Percentiles rank a stretch among this genome's conserved stretches.
Evolutionary conservation across 441 rosid species (phyloP).

Genomic region (Biscutella laevigata): DNA sequence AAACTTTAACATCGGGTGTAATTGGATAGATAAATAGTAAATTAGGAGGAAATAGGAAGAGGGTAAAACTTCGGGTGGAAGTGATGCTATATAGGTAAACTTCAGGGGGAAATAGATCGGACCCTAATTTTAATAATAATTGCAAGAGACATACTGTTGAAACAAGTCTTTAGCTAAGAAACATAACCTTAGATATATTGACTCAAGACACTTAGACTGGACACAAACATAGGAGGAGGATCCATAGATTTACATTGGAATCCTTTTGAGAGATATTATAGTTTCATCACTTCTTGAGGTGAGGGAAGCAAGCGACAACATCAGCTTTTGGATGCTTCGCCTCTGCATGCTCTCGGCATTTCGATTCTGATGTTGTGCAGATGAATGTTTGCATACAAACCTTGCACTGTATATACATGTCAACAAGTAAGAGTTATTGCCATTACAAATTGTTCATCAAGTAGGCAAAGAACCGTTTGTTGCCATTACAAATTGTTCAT

Average conservation of each 20-base stretch:
- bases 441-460: too few species aligned
- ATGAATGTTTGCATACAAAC: conserved; percentile 57
- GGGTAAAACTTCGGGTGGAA: too few species aligned
- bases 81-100: too few species aligned
- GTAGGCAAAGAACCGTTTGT: too few species aligned
- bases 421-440: too few species aligned
- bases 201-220: too few species aligned
- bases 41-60: too few species aligned
- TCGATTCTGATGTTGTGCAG: conserved; percentile 49
- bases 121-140: neutral
- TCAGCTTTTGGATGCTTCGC: conserved; percentile 47
- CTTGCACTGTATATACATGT: conserved; percentile 36
- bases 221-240: conserved; percentile 22
- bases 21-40: too few species aligned
- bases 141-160: neutral
- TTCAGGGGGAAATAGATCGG: too few species aligned
- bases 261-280: conserved; percentile 1
- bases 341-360: conserved; percentile 51
- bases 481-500: neutral
- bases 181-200: conserved; percentile 9
- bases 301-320: conserved; percentile 35
- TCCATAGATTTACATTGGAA: conserved; percentile 22
- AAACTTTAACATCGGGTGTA: too few species aligned
- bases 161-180: conserved; percentile 11
- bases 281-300: conserved; percentile 32